These are phyloP conservation scores for Hyaloscypha finlandica DNA, from an alignment of 495 filamentous ascomycete genomes.

Conservation along the genomic window DNA sequence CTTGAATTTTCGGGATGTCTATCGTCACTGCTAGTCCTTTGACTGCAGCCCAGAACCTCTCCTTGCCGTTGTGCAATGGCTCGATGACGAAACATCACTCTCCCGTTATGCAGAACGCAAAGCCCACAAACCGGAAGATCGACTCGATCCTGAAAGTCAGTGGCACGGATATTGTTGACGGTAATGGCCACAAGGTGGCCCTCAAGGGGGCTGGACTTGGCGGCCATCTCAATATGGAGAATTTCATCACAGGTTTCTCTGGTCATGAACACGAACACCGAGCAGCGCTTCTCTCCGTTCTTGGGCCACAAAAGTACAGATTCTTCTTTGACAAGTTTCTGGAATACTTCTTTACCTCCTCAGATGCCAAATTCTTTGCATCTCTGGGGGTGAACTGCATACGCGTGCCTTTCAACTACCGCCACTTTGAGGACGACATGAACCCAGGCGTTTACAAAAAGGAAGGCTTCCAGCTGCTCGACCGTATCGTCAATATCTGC, in stretches of 20 bases:
- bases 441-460: slow-evolving; percentile 60
- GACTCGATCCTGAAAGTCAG: slow-evolving; percentile 41
- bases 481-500: slow-evolving; percentile 61
- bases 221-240: slow-evolving; percentile 58
- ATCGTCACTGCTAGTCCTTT: too few relatives aligned
- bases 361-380: slow-evolving; percentile 63
- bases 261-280: slow-evolving; percentile 60
- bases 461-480: slow-evolving; percentile 59
- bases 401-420: slow-evolving; percentile 65
- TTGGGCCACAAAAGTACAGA: slow-evolving; percentile 50
- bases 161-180: slow-evolving; percentile 49
- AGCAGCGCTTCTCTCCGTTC: slow-evolving; percentile 53
- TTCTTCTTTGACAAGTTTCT: slow-evolving; percentile 55
- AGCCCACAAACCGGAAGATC: slow-evolving; percentile 5
- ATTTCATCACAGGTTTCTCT: slow-evolving; percentile 69
- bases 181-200: slow-evolving; percentile 46
- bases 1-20: too few relatives aligned
- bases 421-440: slow-evolving; percentile 65
- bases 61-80: neutral
- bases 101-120: too few relatives aligned
- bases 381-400: slow-evolving; percentile 61
- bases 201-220: slow-evolving; percentile 46
- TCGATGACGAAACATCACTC: neutral
- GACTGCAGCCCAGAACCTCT: too few relatives aligned
- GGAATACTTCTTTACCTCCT: slow-evolving; percentile 64